Base-by-base conservation (phyloP, 2,329 filamentous ascomycete species). In the Diaporthe caulivora region DNA sequence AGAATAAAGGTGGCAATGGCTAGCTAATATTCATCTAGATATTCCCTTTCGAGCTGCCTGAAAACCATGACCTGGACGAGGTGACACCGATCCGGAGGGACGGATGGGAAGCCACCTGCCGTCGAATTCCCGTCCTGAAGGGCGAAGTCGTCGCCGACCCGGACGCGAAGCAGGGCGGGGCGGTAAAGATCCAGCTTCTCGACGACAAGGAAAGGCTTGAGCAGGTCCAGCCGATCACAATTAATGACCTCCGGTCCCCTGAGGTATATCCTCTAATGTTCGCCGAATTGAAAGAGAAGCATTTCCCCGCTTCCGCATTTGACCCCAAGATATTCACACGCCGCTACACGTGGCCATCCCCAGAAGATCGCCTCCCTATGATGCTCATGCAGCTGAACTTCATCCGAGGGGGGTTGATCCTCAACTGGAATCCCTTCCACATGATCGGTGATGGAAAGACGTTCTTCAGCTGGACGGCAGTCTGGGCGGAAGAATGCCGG, bases 401-500 rank as follows among this genome's bases (percentile, higher is more conserved):
- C 72, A 78, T 81, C 51, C 72, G 67, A 1, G 80, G 80, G 2
- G 80, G 80, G 17, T 37, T 82, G 69, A 75, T 81, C 13, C 60
- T 81, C 64, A 78, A 73, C 31, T 75, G 76, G 75, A 75, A 75
- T 62, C 77, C 78, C 44, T 78, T 82, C 15, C 82, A 83, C 55
- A 78, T 83, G 71, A 78, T 80, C 24, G 82, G 80, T 10, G 82
- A 83, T 13, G 81, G 79, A 3, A 81, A 76, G 13, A 76, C 79
- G 5, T 83, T 80, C 58, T 80, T 77, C 55, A 77, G 75, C 49
- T 81, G 80, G 78, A 78, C 80, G 24, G 77, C 80, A 37, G 76
- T 81, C 11, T 82, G 81, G 81, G 82, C 82, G 5, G 81, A 83
- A 60, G 81, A 80, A 51, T 82, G 81, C 44, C 78, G 82, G 53